Percentiles rank a stretch among this genome's conserved stretches.
Evolutionary conservation across 306 rosid genomes (phyloP).

Genomic region (Pterocarpus santalinus): DNA sequence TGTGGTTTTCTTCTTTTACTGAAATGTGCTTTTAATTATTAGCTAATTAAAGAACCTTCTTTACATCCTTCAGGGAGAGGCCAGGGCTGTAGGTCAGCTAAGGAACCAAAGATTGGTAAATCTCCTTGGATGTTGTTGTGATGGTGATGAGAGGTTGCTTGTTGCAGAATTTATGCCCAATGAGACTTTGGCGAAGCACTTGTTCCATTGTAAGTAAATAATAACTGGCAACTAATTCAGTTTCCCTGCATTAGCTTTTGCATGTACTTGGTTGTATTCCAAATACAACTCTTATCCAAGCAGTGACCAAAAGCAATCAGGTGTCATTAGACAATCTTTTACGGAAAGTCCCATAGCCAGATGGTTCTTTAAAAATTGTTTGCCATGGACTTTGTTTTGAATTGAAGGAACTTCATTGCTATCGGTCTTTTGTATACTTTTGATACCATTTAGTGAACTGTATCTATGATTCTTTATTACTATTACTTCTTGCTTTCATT

Average conservation of each 20-base stretch:
- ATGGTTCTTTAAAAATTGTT: slow-evolving; percentile 8
- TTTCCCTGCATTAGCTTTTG: slow-evolving; percentile 35
- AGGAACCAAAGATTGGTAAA: slow-evolving; percentile 84
- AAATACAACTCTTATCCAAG: slow-evolving; percentile 25
- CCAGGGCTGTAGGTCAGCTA: slow-evolving; percentile 89
- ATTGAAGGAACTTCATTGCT: slow-evolving; percentile 9
- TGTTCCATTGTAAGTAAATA: slow-evolving; percentile 86
- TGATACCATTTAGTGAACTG: slow-evolving; percentile 14
- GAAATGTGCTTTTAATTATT: slow-evolving; percentile 30
- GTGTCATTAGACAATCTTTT: slow-evolving; percentile 13
- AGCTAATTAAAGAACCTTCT: slow-evolving; percentile 39
- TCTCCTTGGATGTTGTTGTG: slow-evolving; percentile 93
- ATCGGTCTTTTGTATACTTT: slow-evolving; percentile 17
- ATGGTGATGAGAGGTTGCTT: slow-evolving; percentile 94
- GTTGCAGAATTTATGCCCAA: slow-evolving; percentile 91
- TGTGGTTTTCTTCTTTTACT: slow-evolving; percentile 38
- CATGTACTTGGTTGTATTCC: slow-evolving; percentile 27
- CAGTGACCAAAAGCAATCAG: slow-evolving; percentile 5
- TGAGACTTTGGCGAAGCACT: slow-evolving; percentile 97
- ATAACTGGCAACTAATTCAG: slow-evolving; percentile 9
- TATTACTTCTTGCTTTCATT: slow-evolving; percentile 16
- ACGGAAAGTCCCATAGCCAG: background rate
- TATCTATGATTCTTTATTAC: slow-evolving; percentile 35
- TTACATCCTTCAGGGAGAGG: slow-evolving; percentile 76
- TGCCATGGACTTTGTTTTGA: background rate